Base-by-base conservation (phyloP, 495 filamentous ascomycete genomes). In the Cercophora sp. region DNA sequence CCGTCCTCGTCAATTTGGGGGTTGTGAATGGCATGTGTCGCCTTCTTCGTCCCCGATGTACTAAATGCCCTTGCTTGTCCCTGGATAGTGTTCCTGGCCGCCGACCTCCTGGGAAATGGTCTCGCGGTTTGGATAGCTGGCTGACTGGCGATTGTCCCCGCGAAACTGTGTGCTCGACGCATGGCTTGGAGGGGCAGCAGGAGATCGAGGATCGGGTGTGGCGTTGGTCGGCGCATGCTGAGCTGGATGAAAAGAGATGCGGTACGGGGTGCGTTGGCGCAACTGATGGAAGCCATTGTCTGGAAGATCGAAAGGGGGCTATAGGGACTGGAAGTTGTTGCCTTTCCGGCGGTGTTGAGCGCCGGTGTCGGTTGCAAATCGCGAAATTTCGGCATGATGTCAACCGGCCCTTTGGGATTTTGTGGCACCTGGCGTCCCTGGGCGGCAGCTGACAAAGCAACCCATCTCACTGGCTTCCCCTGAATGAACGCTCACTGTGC, bases 1-100 rank as follows among this genome's bases (percentile, higher is more conserved):
- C 91, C 91, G 35, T 89, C 80, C 6, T 91, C 87, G 63, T 85
- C 84, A 29, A 76, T 74, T 50, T 81, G 77, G 0, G 86, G 86
- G 62, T 91, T 91, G 56, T 73, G 65, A 19, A 82, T 57, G 26
- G 75, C 67, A 10, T 68, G 55, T 0, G 78, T 79, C 22, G 61
- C 63, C 20, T 54, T 46, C 26, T 58, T 40, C 1, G 63, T 18
- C 2, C 61, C 23, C 5, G 73, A 64, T 8, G 62, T 56, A 49
- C 59, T 70, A 48, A 76, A 73, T 1, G 51, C 22, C 22, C 55
- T 46, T 15, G 10, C 51, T 15, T 19, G 52, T 43, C 1, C 11
- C 5, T 16, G 42, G 42, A 25, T n/a, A n/a, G n/a, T n/a, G n/a
- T n/a, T n/a, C n/a, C n/a, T n/a, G n/a, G n/a, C n/a, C n/a, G n/a